A percentile compares a stretch with the other conserved stretches of the same genome.
Evolutionary conservation across 352 stramenopile species (phyloP).

Genomic region (Poterioochromonas sp.): DNA sequence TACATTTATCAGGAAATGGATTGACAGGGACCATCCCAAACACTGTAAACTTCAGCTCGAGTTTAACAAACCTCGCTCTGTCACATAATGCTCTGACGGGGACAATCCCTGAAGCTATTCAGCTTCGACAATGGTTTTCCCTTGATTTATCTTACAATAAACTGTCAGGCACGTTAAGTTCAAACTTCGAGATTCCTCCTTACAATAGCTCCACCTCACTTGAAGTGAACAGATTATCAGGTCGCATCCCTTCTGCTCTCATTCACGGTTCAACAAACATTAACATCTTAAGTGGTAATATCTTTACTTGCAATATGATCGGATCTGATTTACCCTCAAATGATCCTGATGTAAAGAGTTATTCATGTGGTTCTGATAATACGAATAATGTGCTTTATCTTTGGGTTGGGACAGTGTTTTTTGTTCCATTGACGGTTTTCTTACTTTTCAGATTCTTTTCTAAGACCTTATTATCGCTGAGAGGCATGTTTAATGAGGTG

Average conservation of each 20-base stretch:
- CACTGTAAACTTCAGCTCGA: background rate
- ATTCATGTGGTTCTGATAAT: background rate
- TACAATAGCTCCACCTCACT: background rate
- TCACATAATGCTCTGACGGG: background rate
- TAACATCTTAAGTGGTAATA: slow-evolving; percentile 21
- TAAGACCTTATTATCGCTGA: too few species aligned
- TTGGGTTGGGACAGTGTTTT: background rate
- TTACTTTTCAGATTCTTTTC: too few species aligned
- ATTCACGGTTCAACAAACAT: background rate
- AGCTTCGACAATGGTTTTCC: background rate
- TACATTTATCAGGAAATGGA: slow-evolving; percentile 6
- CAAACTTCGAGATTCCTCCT: background rate
- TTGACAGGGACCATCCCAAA: background rate
- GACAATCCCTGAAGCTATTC: background rate
- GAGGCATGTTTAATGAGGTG: too few species aligned
- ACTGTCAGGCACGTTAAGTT: background rate
- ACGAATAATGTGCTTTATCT: background rate
- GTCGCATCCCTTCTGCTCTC: background rate
- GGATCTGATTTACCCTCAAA: background rate
- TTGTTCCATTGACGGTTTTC: background rate
- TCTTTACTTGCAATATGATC: background rate
- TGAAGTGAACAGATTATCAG: slow-evolving; percentile 22
- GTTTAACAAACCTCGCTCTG: background rate
- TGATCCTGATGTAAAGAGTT: background rate
- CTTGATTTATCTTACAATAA: slow-evolving; percentile 13